Base-by-base conservation (phyloP, 768 basidiomycete species). In the Daedaleopsis nitida region DNA sequence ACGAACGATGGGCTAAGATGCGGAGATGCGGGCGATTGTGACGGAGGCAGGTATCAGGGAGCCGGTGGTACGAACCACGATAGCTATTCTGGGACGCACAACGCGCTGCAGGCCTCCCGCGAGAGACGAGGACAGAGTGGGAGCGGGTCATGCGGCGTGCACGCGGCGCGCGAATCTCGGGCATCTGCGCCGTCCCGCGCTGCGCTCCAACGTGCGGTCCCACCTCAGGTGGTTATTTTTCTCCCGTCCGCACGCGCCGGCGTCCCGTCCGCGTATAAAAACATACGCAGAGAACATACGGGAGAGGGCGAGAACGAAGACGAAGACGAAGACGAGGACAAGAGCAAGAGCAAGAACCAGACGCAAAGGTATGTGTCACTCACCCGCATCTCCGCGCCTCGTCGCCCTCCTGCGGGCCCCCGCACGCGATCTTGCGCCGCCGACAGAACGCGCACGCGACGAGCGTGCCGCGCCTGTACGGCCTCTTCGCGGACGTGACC, bases 381-480 rank as follows among this genome's bases (percentile, higher is more conserved):
- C 58, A 68, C 67, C 52, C 54, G 47, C 67, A 68, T 12, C 62
- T 57, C 42, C 55, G 39, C 53, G 54, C 56, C 44, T 45, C 43
- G 27, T 62, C 63, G 17, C 58, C 64, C 49, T 53, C 63, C 37
- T 39, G 53, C 38, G 65, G 67, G n/a, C 64, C 66, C n/a, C 68
- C 68, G 55, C 70, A 71, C n/a, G 66, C 68, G 51, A 71, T 68
- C 63, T 71, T 71, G 44, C 70, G 65, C 45, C 62, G 61, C 42
- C 70, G 58, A 53, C 70, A 71, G 60, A 68, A 71, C 35, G 48
- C 54, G 51, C 70, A 71, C 7, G 70, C 70, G 21, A 59, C 55
- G n/a, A 38, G 5, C n/a, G 64, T 65, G 12, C 43, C 56, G 35
- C 64, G 60, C 50, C 57, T 65, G 64, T 57, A 57, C 21, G 57